Conservation (phyloP, 257 asterid species). For the Solanum arcanum region DNA sequence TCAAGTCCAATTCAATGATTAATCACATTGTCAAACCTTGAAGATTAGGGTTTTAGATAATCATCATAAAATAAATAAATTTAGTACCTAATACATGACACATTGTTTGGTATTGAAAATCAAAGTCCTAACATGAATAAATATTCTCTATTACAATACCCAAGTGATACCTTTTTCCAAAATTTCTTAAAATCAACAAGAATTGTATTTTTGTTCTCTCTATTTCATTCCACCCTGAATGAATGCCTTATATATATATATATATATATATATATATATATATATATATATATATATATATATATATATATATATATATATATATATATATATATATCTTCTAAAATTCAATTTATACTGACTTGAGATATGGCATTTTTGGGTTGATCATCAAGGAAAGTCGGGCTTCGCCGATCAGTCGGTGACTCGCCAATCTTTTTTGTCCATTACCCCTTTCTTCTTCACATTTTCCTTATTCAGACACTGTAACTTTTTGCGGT, state of each 20-base stretch:
- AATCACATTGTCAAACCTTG: neutral
- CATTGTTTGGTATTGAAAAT: neutral
- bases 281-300: too few relatives aligned
- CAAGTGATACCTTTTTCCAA: neutral
- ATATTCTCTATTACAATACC: neutral
- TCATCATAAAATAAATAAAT: too few relatives aligned
- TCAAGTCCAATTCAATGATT: neutral
- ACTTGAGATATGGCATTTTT: neutral
- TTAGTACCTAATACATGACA: neutral
- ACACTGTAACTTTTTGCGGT: too few relatives aligned
- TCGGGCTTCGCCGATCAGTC: neutral
- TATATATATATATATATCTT: too few relatives aligned
- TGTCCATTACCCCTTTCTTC: neutral
- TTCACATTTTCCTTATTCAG: neutral
- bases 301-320: too few relatives aligned
- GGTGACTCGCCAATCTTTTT: neutral
- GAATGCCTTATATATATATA: too few relatives aligned
- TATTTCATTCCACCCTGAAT: neutral
- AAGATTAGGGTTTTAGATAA: neutral
- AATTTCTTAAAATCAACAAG: neutral
- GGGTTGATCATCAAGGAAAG: neutral
- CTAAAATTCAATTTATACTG: too few relatives aligned
- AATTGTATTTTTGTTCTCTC: neutral
- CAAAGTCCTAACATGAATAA: neutral
- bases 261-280: too few relatives aligned